These are phyloP conservation scores for Ceratocystis variospora DNA, from an alignment of 2,329 filamentous ascomycete species.

Conservation along the genomic window DNA sequence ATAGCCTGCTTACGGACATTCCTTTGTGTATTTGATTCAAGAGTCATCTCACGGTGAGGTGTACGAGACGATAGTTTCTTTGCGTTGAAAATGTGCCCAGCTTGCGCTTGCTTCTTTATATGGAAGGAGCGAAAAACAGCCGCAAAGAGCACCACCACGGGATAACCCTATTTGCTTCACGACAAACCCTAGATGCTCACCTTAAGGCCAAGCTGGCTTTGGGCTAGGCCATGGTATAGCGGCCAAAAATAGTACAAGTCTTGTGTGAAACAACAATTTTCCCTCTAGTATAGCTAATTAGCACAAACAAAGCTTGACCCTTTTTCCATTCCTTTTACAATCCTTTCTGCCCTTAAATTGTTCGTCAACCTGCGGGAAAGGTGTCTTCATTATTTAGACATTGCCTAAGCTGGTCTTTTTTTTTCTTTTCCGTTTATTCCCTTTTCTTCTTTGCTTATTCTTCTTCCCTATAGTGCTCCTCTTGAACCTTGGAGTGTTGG, in stretches of 20 bases:
- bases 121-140: too few species aligned
- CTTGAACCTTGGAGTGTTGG: constrained; percentile 23
- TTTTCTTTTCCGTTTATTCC: neutral
- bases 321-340: neutral
- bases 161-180: neutral
- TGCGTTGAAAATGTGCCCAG: too few species aligned
- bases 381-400: constrained; percentile 25
- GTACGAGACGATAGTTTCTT: too few species aligned
- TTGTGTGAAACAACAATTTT: constrained; percentile 2
- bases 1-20: too few species aligned
- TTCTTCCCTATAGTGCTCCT: neutral
- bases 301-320: neutral
- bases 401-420: constrained; percentile 1
- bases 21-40: too few species aligned
- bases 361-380: constrained; percentile 25
- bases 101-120: too few species aligned
- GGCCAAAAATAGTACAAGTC: neutral
- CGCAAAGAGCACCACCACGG: too few species aligned
- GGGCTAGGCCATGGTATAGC: too few species aligned
- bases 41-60: too few species aligned
- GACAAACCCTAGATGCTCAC: neutral
- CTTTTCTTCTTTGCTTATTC: neutral
- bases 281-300: neutral
- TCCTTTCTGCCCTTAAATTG: neutral
- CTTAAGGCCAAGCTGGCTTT: too few species aligned